Conservation (phyloP, 75 land plant genomes). For the Adiantum capillusveneris region DNA sequence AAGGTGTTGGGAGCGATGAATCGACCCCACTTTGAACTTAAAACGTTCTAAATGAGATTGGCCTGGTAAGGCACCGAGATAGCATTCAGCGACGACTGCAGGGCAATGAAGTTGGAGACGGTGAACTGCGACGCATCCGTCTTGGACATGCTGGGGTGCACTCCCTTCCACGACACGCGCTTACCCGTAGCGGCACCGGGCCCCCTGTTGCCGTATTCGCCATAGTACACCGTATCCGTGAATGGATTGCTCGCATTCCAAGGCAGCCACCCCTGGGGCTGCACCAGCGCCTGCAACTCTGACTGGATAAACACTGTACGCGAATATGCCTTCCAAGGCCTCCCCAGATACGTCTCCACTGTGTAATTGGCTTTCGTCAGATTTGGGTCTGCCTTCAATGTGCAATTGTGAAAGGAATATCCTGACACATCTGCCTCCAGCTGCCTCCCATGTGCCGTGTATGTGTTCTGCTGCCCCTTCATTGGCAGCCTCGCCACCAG, state of each 20-base stretch:
- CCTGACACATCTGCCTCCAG: constrained; percentile 27
- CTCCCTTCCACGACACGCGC: constrained; percentile 42
- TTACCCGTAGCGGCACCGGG: constrained; percentile 10
- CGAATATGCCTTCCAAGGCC: constrained; percentile 64
- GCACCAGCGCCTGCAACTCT: constrained; percentile 19
- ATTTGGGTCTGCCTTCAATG: neutral
- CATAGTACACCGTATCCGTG: constrained; percentile 31
- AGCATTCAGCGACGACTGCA: no score
- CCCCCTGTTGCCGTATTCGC: constrained; percentile 33
- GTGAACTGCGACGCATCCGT: neutral
- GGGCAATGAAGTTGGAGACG: constrained; percentile 10
- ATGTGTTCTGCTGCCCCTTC: constrained; percentile 43
- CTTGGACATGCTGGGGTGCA: neutral
- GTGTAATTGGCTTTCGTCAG: neutral
- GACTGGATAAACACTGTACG: constrained; percentile 31
- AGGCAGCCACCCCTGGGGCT: constrained; percentile 35
- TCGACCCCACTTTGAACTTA: no score
- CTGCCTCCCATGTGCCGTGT: constrained; percentile 53
- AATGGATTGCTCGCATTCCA: constrained; percentile 29
- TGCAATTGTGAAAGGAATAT: constrained; percentile 27
- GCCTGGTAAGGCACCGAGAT: no score
- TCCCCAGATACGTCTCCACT: constrained; percentile 32
- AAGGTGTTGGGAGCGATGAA: no score
- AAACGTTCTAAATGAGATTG: no score
- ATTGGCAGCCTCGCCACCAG: constrained; percentile 36